phyloP scores from a whole-genome alignment of 108 stramenopile genomes.

The Skeletonema potamos region DNA sequence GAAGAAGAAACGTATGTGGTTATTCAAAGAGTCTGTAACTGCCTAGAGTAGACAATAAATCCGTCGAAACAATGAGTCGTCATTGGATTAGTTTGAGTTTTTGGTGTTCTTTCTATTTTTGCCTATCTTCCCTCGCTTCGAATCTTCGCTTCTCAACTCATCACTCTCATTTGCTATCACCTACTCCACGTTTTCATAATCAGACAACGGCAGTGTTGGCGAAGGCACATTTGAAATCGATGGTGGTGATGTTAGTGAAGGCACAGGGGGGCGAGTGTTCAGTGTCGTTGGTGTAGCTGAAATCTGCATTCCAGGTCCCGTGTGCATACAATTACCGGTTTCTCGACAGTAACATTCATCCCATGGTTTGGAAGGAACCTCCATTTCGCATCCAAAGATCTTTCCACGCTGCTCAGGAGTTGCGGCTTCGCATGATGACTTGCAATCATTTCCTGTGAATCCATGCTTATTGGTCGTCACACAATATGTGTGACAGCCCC shows the following conservation, averaged over 20 bases:
- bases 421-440: neutral
- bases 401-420: neutral
- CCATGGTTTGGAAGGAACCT: neutral
- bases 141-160: neutral
- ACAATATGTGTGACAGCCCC: neutral
- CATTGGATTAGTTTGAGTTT: neutral
- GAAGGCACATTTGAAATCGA: neutral
- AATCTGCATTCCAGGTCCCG: neutral
- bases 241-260: neutral
- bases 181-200: neutral
- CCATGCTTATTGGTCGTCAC: neutral
- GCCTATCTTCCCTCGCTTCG: neutral
- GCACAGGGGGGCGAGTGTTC: neutral
- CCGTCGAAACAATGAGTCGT: neutral
- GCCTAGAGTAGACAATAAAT: neutral
- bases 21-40: constrained; percentile 20
- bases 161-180: neutral
- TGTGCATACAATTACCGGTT: neutral
- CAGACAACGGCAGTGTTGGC: neutral
- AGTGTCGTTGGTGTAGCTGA: neutral
- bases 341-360: neutral
- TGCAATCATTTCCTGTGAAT: neutral
- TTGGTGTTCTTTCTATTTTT: neutral
- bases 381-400: neutral
- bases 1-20: constrained; percentile 75